These are phyloP conservation scores for Suillus decipiens DNA, from an alignment of 768 basidiomycete genomes.

Conservation along the genomic window DNA sequence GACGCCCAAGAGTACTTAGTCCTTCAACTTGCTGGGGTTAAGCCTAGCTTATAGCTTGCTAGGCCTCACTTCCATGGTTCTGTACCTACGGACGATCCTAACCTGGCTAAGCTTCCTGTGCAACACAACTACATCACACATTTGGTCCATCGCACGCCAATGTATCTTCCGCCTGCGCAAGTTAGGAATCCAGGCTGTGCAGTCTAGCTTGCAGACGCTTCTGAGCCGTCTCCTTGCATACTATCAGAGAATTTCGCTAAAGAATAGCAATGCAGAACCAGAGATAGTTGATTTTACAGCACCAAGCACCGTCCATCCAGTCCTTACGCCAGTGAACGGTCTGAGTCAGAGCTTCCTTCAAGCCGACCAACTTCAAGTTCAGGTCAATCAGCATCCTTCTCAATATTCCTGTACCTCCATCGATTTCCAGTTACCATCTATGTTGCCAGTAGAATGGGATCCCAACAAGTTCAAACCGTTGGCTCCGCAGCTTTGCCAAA, in stretches of 20 bases:
- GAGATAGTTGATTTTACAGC: not conserved
- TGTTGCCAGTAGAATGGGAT: not conserved
- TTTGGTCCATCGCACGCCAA: not conserved
- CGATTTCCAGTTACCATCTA: not conserved
- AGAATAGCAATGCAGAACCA: not conserved
- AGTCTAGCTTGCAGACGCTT: not conserved
- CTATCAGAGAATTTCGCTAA: not conserved
- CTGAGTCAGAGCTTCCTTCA: not conserved
- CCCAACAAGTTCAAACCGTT: not conserved
- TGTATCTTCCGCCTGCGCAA: not conserved
- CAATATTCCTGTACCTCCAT: not conserved
- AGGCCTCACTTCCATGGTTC: not conserved
- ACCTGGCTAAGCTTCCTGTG: not conserved
- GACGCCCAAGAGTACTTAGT: not conserved
- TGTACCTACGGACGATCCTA: not conserved
- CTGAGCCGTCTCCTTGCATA: not conserved
- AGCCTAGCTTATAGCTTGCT: not conserved
- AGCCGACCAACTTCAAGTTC: not conserved
- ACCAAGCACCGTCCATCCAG: not conserved
- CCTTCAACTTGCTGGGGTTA: not conserved
- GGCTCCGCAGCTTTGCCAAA: not conserved
- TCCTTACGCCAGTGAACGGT: not conserved
- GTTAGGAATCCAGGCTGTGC: not conserved
- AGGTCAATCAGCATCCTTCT: not conserved
- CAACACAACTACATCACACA: not conserved